Evolutionary conservation across 345 rosid genomes (phyloP).

Genomic region (Draba incana): DNA sequence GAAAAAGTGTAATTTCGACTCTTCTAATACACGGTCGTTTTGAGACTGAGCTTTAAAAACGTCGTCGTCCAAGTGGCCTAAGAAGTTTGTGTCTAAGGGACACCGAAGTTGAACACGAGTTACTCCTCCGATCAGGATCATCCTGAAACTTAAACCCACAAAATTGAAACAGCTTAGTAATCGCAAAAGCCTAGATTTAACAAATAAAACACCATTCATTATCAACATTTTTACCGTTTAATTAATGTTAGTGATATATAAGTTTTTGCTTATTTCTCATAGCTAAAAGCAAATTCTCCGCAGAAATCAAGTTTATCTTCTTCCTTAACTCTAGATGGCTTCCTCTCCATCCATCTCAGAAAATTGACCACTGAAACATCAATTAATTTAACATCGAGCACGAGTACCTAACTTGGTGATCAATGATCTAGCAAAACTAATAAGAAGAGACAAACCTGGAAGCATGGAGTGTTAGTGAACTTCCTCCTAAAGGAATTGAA

Average conservation of each 20-base stretch:
- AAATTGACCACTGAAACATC: constrained; percentile 28
- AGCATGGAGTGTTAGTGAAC: constrained; percentile 73
- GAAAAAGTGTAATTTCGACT: too few relatives aligned
- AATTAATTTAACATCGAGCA: constrained; percentile 31
- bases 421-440: too few relatives aligned
- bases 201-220: not conserved
- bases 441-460: constrained; percentile 52
- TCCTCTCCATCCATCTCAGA: constrained; percentile 52
- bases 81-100: too few relatives aligned
- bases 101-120: too few relatives aligned
- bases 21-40: too few relatives aligned
- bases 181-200: not conserved
- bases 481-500: constrained; percentile 82
- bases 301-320: constrained; percentile 62
- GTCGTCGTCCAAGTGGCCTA: too few relatives aligned
- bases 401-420: too few relatives aligned
- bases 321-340: constrained; percentile 53
- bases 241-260: constrained; percentile 49
- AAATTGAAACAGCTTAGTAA: not conserved
- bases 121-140: too few relatives aligned
- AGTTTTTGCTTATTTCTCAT: constrained; percentile 68
- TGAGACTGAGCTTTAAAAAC: too few relatives aligned
- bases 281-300: constrained; percentile 70
- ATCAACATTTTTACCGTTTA: constrained; percentile 51
- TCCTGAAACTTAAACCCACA: constrained; percentile 51